Evolutionary conservation across 225 moss, liverwort and hornwort genomes (phyloP).

Genomic region (Sphagnum contortum): DNA sequence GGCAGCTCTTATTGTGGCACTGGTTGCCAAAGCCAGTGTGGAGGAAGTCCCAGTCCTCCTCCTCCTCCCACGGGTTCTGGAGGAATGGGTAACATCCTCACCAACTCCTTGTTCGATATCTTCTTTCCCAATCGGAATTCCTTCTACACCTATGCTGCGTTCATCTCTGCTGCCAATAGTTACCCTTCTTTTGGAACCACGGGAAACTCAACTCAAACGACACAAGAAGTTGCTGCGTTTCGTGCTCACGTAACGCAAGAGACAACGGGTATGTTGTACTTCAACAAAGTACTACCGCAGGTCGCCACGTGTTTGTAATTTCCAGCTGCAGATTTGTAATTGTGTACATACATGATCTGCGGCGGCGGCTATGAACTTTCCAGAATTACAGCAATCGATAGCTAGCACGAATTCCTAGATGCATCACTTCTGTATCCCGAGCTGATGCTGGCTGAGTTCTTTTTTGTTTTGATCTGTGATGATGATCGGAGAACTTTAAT

Average conservation of each 20-base stretch:
- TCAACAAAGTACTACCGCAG: no score
- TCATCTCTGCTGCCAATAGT: constrained; percentile 1
- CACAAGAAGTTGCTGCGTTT: constrained; percentile 5
- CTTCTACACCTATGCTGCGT: constrained; percentile 2
- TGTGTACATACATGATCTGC: no score
- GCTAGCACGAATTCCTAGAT: no score
- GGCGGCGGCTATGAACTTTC: no score
- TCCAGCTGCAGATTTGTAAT: no score
- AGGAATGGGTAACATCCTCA: constrained; percentile 1
- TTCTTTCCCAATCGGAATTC: constrained; percentile 2
- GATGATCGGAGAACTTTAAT: no score
- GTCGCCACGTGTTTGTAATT: no score
- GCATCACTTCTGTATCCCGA: no score
- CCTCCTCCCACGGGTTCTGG: neutral
- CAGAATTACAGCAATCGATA: no score
- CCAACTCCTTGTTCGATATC: neutral
- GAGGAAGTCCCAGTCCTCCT: no score
- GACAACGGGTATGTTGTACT: constrained; percentile 1
- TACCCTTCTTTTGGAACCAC: constrained; percentile 2
- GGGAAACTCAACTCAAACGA: neutral
- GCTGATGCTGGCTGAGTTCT: no score
- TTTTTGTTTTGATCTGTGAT: no score
- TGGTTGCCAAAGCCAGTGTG: constrained; percentile 4
- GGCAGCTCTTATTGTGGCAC: constrained; percentile 3
- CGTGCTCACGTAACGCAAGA: constrained; percentile 4